phyloP scores from a whole-genome alignment of 805 yeast species.

The Starmerella riodocensis region DNA sequence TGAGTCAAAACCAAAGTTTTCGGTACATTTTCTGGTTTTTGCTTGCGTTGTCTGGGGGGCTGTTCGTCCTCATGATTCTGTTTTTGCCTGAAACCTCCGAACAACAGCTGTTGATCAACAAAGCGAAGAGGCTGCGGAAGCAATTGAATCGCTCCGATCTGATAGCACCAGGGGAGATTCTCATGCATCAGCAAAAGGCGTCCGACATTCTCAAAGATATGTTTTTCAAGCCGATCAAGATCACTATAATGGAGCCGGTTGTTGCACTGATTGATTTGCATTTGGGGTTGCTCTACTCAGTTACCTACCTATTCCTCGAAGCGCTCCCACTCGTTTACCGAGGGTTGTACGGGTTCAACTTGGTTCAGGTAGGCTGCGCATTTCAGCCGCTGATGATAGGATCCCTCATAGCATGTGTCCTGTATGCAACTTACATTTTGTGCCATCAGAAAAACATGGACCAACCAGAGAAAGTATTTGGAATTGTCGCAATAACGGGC shows the following conservation, averaged over 20 bases:
- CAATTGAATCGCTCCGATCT: constrained; percentile 24
- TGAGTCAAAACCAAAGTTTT: constrained; percentile 37
- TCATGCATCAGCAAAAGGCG: not conserved
- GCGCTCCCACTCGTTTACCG: constrained; percentile 45
- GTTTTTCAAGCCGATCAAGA: constrained; percentile 31
- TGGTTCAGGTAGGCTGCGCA: constrained; percentile 36
- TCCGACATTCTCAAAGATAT: constrained; percentile 11
- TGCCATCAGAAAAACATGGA: not conserved
- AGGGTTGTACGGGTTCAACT: constrained; percentile 35
- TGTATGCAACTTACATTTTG: constrained; percentile 5
- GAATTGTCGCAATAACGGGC: constrained; percentile 30
- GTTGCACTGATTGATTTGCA: constrained; percentile 40
- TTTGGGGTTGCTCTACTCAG: constrained; percentile 40
- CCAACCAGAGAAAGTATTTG: constrained; percentile 12
- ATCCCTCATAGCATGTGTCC: constrained; percentile 28
- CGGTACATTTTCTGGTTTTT: constrained; percentile 44
- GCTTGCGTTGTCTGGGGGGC: constrained; percentile 29
- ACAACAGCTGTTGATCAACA: constrained; percentile 34
- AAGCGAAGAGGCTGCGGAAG: constrained; percentile 37
- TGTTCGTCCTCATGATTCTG: constrained; percentile 28
- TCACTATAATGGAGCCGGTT: constrained; percentile 43
- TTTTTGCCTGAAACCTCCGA: constrained; percentile 40
- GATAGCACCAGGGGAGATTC: constrained; percentile 15
- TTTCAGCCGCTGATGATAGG: constrained; percentile 40
- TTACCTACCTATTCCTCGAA: constrained; percentile 45